phyloP scores from a whole-genome alignment of 2,329 filamentous ascomycete genomes.

The Calonectria ilicicola region DNA sequence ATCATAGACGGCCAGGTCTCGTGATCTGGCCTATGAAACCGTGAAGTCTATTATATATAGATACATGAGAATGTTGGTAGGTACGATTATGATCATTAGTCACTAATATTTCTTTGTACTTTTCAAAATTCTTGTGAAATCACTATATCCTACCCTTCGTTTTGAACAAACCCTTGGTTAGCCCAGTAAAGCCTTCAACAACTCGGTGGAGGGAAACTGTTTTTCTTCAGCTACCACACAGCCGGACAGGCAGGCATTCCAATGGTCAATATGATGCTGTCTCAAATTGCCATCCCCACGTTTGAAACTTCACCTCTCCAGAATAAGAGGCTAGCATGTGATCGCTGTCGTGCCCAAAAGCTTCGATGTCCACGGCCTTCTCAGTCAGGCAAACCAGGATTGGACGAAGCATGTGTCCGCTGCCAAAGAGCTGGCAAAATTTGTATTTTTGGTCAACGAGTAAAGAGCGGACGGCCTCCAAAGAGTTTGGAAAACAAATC shows the following conservation, averaged over 20 bases:
- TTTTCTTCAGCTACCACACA: neutral
- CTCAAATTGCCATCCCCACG: neutral
- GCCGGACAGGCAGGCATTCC: neutral
- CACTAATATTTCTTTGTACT: too few species aligned
- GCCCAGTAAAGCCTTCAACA: neutral
- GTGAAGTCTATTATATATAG: too few species aligned
- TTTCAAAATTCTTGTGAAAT: too few species aligned
- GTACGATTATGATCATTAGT: too few species aligned
- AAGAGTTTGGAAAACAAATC: neutral
- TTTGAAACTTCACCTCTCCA: neutral
- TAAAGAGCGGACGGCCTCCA: neutral
- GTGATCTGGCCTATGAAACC: too few species aligned
- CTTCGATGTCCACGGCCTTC: neutral
- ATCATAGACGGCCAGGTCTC: too few species aligned
- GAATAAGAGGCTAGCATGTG: neutral
- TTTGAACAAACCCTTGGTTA: neutral
- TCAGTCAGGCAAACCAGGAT: neutral
- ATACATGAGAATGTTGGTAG: too few species aligned
- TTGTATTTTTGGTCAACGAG: neutral
- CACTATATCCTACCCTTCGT: neutral
- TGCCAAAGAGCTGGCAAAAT: neutral
- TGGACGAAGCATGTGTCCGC: neutral
- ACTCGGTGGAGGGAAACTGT: neutral
- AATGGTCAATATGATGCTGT: neutral
- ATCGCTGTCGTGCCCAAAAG: neutral